These are phyloP conservation scores for Chiua sp. DNA, from an alignment of 1,284 basidiomycete species.

Conservation along the genomic window DNA sequence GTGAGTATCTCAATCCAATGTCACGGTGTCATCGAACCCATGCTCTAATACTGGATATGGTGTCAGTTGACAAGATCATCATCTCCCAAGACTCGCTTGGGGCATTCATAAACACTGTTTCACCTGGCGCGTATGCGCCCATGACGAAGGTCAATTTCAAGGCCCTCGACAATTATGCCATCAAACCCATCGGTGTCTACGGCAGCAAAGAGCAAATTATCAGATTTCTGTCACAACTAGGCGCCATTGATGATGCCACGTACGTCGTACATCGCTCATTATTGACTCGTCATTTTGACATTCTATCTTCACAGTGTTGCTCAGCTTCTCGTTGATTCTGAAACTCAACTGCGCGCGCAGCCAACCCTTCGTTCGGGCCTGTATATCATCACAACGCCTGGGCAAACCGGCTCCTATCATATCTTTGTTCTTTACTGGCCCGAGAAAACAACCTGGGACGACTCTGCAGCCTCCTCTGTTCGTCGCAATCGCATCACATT, in stretches of 20 bases:
- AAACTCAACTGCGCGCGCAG: constrained; percentile 20
- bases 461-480: constrained; percentile 49
- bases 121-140: constrained; percentile 50
- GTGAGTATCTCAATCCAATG: constrained; percentile 33
- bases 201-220: constrained; percentile 57
- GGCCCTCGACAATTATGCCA: constrained; percentile 44
- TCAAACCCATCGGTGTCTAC: constrained; percentile 61
- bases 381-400: constrained; percentile 43
- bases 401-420: constrained; percentile 21
- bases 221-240: constrained; percentile 44
- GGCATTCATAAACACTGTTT: constrained; percentile 49
- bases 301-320: constrained; percentile 13
- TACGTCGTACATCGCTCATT: constrained; percentile 26
- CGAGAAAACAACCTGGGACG: constrained; percentile 63
- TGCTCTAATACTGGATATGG: not conserved
- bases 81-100: constrained; percentile 53
- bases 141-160: constrained; percentile 60
- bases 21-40: not conserved
- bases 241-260: constrained; percentile 43
- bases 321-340: constrained; percentile 28
- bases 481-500: constrained; percentile 61
- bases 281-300: not conserved
- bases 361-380: constrained; percentile 55
- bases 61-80: constrained; percentile 60
- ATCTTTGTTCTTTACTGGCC: constrained; percentile 65